phyloP scores from a whole-genome alignment of 2,329 filamentous ascomycete genomes.

The Knoxdaviesia proteae region DNA sequence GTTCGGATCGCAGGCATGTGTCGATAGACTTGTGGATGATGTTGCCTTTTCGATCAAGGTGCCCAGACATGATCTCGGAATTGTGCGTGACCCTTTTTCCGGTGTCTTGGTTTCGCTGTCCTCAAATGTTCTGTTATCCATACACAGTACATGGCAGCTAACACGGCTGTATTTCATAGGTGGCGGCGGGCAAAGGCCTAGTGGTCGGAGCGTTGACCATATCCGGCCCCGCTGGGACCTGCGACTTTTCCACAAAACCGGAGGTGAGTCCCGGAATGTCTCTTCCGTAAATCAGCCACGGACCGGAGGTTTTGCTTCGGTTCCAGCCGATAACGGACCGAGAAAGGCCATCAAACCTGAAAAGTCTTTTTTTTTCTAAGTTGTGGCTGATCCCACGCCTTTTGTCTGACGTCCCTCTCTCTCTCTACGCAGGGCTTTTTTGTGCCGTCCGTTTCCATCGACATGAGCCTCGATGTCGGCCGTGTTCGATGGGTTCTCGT shows the following conservation, averaged over 20 bases:
- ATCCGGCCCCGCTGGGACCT: slow-evolving; percentile 20
- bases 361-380: too few species aligned
- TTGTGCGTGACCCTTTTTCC: slow-evolving; percentile 23
- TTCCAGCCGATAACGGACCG: too few species aligned
- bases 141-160: slow-evolving; percentile 1
- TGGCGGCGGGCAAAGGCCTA: slow-evolving; percentile 54
- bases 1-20: slow-evolving; percentile 45
- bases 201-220: slow-evolving; percentile 37
- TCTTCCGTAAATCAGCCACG: background rate
- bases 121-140: background rate
- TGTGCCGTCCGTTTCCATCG: slow-evolving; percentile 31
- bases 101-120: too few species aligned
- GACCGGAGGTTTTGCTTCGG: background rate
- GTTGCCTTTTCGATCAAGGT: slow-evolving; percentile 49
- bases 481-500: slow-evolving; percentile 44
- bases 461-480: slow-evolving; percentile 27
- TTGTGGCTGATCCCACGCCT: too few species aligned
- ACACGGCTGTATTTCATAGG: slow-evolving; percentile 18
- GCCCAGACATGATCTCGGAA: slow-evolving; percentile 43
- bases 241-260: slow-evolving; percentile 11
- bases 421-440: slow-evolving; percentile 28
- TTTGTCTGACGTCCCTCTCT: too few species aligned
- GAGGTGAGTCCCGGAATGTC: slow-evolving; percentile 13
- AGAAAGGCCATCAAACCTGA: too few species aligned
- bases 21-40: slow-evolving; percentile 55